A percentile compares a stretch with the other conserved stretches of the same genome.
Conservation (phyloP, 139 green algal species). For the Chlorella sp. region DNA sequence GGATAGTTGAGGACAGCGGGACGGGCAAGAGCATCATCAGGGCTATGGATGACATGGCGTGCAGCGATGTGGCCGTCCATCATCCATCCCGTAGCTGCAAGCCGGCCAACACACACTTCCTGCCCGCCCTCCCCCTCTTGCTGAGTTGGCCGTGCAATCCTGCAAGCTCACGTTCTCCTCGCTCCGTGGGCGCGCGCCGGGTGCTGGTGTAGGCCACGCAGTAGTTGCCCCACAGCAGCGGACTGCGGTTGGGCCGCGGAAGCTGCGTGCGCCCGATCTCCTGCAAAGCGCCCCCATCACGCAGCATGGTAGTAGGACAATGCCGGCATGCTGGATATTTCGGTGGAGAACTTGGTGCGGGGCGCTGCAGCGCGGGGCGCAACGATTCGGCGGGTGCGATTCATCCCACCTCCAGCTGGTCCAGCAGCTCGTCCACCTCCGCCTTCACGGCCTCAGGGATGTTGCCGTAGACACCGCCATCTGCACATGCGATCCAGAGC, state of each 20-base stretch:
- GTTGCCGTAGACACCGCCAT: not conserved
- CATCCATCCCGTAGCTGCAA: not conserved
- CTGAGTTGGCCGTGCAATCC: too few relatives aligned
- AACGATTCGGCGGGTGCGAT: too few relatives aligned
- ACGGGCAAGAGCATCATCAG: not conserved
- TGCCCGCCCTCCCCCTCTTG: too few relatives aligned
- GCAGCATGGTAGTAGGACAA: too few relatives aligned
- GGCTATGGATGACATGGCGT: not conserved
- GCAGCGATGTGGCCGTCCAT: not conserved
- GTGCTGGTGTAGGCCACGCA: slow-evolving; percentile 36
- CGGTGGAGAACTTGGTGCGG: too few relatives aligned
- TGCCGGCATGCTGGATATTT: too few relatives aligned
- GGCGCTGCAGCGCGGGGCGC: too few relatives aligned
- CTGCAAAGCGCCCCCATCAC: too few relatives aligned
- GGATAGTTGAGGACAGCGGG: not conserved
- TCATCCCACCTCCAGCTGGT: not conserved
- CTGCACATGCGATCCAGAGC: not conserved
- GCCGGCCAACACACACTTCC: not conserved
- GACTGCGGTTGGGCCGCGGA: slow-evolving; percentile 56
- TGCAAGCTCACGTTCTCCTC: slow-evolving; percentile 38
- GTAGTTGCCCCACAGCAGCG: slow-evolving; percentile 71
- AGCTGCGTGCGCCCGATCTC: slow-evolving; percentile 21
- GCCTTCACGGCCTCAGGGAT: not conserved
- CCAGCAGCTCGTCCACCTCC: not conserved
- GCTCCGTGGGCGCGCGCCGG: slow-evolving; percentile 20